phyloP scores from a whole-genome alignment of 1,284 basidiomycete species.

The Cystobasidiaceae sp. region DNA sequence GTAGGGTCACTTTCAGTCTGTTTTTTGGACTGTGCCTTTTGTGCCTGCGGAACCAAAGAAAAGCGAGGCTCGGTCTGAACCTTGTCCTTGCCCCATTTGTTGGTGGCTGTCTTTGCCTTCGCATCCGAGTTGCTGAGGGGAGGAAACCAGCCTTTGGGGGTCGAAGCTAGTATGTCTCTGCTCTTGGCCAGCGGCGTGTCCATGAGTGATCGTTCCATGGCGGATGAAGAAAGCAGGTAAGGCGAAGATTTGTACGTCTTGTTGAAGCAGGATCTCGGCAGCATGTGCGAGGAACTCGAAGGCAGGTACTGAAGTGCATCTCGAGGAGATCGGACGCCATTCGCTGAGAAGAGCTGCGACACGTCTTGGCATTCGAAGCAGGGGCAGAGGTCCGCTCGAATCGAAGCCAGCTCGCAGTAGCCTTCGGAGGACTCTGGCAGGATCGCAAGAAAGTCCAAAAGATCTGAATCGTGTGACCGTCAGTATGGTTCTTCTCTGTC shows the following conservation, averaged over 20 bases:
- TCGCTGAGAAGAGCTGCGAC: conserved; percentile 11
- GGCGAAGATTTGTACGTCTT: conserved; percentile 12
- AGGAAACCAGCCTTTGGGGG: conserved; percentile 27
- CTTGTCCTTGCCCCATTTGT: background rate
- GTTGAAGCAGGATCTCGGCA: conserved; percentile 24
- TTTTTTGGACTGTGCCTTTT: background rate
- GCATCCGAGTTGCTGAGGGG: background rate
- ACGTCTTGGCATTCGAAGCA: conserved; percentile 29
- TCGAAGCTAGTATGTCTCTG: conserved; percentile 17
- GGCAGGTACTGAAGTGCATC: conserved; percentile 16
- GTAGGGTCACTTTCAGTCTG: background rate
- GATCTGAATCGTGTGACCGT: conserved; percentile 9
- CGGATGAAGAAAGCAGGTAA: background rate
- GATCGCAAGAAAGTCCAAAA: conserved; percentile 28
- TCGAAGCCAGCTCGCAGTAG: conserved; percentile 16
- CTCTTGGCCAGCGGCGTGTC: conserved; percentile 17
- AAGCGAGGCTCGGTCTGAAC: background rate
- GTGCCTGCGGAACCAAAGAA: background rate
- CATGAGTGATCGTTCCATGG: background rate
- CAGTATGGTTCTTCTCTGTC: background rate
- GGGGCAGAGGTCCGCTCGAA: conserved; percentile 22
- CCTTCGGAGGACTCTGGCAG: conserved; percentile 26
- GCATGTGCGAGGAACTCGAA: conserved; percentile 15
- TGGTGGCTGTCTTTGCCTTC: background rate
- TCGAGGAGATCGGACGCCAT: background rate